Base-by-base conservation (phyloP, 1,284 basidiomycete genomes). In the Crocinoboletus sp. region DNA sequence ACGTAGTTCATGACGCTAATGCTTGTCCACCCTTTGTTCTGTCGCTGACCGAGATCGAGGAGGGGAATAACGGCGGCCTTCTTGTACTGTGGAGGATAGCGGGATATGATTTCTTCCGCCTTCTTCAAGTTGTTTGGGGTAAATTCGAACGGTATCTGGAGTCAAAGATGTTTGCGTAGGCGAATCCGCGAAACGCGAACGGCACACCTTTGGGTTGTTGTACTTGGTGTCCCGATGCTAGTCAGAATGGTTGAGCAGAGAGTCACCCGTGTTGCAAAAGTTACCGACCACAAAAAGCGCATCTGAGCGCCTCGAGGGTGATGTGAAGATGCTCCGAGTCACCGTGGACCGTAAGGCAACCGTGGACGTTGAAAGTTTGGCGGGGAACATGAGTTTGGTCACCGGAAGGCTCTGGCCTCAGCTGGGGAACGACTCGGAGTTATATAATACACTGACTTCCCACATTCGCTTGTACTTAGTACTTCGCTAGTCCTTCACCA, bases 1-100 rank as follows among this genome's bases (percentile, higher is more conserved):
- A 99, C 87, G 59, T 94, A 91, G 72, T 99, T 98, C 95, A 99
- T 99, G 51, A 95, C 94, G 59, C 88, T 91, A 58, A 99, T 95
- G 63, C 88, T 93, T n/a, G 94, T 95, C 92, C 93, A 99, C 58
- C 93, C 94, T 59, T 93, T 90, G 73, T 99, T 98, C 70, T 99
- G 96, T 56, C 93, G 80, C 71, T 99, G 96, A 2, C 86, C 95
- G 33, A 99, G 78, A 70, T 99, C 94, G 48, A 99, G 83, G 28
- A 99, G 77, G 32, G 96, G 95, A 62, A 99, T 97, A 58, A 94
- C 88, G 25, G 96, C 96, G 12, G 89, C 91, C 69, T 97, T 97
- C 77, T 94, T 95, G 79, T 97, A 98, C 68, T 99, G 95, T 39
- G 89, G 75, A 5, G 95, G 95, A 73, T 99, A 99, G 57, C 84